Evolutionary conservation across 352 stramenopile species (phyloP).

Genomic region (Globisporangium splendens): DNA sequence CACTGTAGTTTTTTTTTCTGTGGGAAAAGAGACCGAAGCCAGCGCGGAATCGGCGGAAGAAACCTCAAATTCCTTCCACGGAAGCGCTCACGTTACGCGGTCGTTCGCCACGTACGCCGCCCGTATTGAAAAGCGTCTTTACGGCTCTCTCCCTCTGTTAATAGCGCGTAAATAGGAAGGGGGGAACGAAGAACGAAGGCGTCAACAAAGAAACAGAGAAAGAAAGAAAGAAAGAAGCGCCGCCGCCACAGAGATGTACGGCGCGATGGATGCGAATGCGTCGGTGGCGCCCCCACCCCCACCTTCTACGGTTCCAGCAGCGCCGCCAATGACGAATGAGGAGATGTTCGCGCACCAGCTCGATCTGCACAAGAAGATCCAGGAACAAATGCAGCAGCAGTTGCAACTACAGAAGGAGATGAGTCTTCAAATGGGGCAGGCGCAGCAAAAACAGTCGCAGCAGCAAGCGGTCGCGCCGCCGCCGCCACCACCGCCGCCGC

Average conservation of each 20-base stretch:
- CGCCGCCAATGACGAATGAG: constrained; percentile 62
- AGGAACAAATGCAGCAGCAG: constrained; percentile 85
- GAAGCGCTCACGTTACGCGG: too few species aligned
- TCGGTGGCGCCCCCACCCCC: constrained; percentile 7
- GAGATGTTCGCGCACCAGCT: constrained; percentile 79
- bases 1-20: background rate
- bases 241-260: constrained; percentile 12
- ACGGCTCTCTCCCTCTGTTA: too few species aligned
- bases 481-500: constrained; percentile 6
- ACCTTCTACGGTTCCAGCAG: constrained; percentile 8
- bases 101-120: too few species aligned
- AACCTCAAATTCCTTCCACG: background rate
- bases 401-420: constrained; percentile 87
- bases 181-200: too few species aligned
- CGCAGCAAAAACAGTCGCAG: constrained; percentile 12
- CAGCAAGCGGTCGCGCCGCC: background rate
- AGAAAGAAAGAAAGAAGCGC: constrained; percentile 1
- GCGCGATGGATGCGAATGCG: constrained; percentile 12
- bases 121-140: too few species aligned
- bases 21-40: background rate
- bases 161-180: too few species aligned
- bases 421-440: constrained; percentile 59
- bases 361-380: constrained; percentile 79
- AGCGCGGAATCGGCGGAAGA: constrained; percentile 14
- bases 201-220: background rate